These are phyloP conservation scores for Bolboschoenoplectus hybrid DNA, from an alignment of 202 grass and related monocot species.

Conservation along the genomic window DNA sequence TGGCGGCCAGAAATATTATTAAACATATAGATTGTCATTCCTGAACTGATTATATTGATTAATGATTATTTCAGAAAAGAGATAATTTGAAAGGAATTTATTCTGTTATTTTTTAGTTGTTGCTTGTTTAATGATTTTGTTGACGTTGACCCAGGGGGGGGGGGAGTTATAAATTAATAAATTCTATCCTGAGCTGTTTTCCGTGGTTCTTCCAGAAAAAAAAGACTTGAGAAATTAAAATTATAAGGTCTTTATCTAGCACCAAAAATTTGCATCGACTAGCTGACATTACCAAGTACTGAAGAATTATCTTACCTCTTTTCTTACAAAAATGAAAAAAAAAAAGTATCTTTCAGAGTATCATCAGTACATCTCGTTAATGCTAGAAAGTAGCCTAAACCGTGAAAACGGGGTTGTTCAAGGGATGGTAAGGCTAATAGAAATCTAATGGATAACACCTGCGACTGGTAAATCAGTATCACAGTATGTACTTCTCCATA, in stretches of 20 bases:
- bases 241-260: not conserved
- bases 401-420: no score
- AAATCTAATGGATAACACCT: no score
- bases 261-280: not conserved
- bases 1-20: slow-evolving; percentile 14
- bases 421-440: no score
- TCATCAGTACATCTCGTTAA: no score
- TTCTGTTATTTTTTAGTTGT: not conserved
- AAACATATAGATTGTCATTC: not conserved
- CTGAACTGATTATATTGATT: not conserved
- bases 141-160: not conserved
- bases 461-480: no score
- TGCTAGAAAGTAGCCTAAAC: no score
- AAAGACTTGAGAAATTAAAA: not conserved
- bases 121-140: not conserved
- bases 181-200: not conserved
- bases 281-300: no score
- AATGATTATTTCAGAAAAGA: not conserved
- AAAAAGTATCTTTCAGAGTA: no score
- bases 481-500: no score
- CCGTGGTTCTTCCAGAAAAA: not conserved
- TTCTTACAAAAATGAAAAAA: no score
- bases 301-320: no score
- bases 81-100: not conserved
- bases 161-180: not conserved